Base-by-base conservation (phyloP, 192 early-diverging fungal species). In the Phlyctochytrium planicorne region DNA sequence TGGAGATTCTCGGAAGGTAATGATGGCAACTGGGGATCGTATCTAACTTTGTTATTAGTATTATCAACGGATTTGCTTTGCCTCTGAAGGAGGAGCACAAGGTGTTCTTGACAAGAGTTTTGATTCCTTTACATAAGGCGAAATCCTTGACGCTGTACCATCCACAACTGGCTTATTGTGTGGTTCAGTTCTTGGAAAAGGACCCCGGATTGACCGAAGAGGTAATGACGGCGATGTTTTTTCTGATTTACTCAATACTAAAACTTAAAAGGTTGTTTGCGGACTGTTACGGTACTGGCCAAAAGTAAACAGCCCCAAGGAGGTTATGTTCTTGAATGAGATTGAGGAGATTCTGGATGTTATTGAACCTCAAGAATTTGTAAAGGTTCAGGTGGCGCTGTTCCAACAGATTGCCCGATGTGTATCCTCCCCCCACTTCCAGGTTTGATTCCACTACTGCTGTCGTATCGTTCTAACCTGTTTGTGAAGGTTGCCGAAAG, bases 81-180 rank as follows among this genome's bases (percentile, higher is more conserved):
- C 97, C 97, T 47, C 82, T 99, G 37, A 99, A 99, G 76, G 94
- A 98, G 61, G 97, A 99, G 81, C 97, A 99, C 82, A 94, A 96
- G 79, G 90, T 89, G 30, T 99, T 99, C 78, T 74, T 99, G 59
- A 89, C 89, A 53, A 85, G 91, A 57, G 96, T 97, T 25, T 84
- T 99, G 65, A 79, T 99, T 63, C 97, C 97, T 6, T 78, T 99
- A 59, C 97, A 99, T 81, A 98, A 98, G 72, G 91, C 93, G 3
- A 91, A 93, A 36, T 94, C 95, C 17, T 82, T 99, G 75, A 88
- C 90, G 0, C 77, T 98, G 67, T 99, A 99, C 75, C 95, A 97
- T 68, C 94, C 94, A 10, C 97, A 98, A 80, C 81, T 99, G 69
- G 88, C 94, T 1, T 99, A 99, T 75, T 99, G 97, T 66, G 93